phyloP scores from a whole-genome alignment of 768 basidiomycete genomes.

The Daedaleopsis nitida region DNA sequence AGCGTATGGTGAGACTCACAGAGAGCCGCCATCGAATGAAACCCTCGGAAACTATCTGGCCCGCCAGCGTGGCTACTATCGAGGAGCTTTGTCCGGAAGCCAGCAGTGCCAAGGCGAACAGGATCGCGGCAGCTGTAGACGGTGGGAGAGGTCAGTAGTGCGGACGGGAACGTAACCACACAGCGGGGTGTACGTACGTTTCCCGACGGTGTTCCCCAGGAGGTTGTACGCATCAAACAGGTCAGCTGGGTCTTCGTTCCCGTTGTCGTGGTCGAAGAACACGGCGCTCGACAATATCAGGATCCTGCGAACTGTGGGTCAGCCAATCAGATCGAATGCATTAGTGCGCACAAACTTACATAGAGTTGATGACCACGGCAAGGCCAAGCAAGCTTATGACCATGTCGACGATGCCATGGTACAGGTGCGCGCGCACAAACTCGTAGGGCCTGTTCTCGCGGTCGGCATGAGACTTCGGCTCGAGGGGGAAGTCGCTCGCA shows the following conservation, averaged over 20 bases:
- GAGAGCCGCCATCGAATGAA: conserved; percentile 87
- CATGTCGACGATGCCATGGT: conserved; percentile 50
- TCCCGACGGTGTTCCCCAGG: conserved; percentile 66
- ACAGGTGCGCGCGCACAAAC: conserved; percentile 43
- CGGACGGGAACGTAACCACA: not conserved
- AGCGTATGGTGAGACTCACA: conserved; percentile 36
- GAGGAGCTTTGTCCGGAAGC: conserved; percentile 89
- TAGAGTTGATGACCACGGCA: conserved; percentile 85
- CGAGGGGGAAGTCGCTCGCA: conserved; percentile 31
- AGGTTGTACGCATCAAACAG: conserved; percentile 84
- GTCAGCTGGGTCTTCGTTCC: conserved; percentile 57
- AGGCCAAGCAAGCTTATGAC: conserved; percentile 70
- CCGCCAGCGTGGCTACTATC: conserved; percentile 86
- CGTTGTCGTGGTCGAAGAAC: conserved; percentile 62
- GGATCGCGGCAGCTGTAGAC: conserved; percentile 66
- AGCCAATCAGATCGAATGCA: not conserved
- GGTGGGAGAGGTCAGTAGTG: not conserved
- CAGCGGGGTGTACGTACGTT: conserved; percentile 40
- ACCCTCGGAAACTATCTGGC: conserved; percentile 89
- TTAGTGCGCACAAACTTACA: conserved; percentile 45
- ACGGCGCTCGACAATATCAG: conserved; percentile 81
- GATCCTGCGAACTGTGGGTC: conserved; percentile 50
- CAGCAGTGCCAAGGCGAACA: conserved; percentile 87
- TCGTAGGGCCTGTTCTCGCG: conserved; percentile 35
- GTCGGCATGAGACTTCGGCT: conserved; percentile 45